phyloP scores from a whole-genome alignment of 306 rosid species.

The Quercus parvula region DNA sequence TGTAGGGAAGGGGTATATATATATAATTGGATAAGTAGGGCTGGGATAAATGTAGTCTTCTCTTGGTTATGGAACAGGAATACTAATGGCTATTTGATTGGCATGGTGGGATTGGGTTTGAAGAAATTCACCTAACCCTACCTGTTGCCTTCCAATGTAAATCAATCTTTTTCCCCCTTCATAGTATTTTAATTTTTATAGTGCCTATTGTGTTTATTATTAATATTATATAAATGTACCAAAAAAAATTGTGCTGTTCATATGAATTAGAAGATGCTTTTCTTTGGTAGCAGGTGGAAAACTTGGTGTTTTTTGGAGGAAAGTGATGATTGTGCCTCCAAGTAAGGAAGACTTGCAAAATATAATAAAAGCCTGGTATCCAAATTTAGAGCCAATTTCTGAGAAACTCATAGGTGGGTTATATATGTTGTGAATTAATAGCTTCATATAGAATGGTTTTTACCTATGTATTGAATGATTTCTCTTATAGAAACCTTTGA shows the following conservation, averaged over 20 bases:
- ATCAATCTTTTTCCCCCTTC: background rate
- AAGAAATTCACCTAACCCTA: background rate
- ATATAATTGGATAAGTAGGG: background rate
- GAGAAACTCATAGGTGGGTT: conserved; percentile 59
- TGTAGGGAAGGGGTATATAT: background rate
- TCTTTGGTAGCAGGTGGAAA: conserved; percentile 50
- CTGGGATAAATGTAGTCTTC: background rate
- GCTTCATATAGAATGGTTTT: background rate
- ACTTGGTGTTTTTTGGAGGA: conserved; percentile 72
- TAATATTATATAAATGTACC: background rate
- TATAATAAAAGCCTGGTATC: conserved; percentile 57
- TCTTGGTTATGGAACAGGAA: background rate
- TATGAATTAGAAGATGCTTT: conserved; percentile 7
- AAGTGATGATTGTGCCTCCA: conserved; percentile 63
- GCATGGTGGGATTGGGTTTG: background rate
- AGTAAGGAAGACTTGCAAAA: conserved; percentile 52
- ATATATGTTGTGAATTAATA: background rate
- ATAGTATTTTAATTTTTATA: background rate
- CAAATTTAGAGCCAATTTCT: conserved; percentile 50
- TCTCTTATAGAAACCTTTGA: conserved; percentile 66
- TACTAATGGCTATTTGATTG: background rate
- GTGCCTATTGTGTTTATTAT: background rate
- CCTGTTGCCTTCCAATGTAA: background rate
- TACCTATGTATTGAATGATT: background rate
- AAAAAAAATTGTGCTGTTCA: background rate